These are phyloP conservation scores for Myochromella boudieri DNA, from an alignment of 768 basidiomycete species.

Conservation along the genomic window DNA sequence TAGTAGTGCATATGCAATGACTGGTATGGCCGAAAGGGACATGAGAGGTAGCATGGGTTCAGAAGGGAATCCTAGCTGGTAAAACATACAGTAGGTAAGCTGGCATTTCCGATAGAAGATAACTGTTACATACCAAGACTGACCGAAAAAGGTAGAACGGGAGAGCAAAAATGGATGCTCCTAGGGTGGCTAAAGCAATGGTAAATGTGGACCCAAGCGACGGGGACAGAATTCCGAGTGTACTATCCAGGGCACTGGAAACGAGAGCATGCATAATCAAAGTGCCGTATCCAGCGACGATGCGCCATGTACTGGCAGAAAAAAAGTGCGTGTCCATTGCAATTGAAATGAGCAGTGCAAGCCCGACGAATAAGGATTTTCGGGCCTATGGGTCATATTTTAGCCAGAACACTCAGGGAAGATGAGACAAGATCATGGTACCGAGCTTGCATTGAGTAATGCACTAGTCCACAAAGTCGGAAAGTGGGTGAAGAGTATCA, in stretches of 20 bases:
- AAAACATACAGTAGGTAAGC: conserved; percentile 3
- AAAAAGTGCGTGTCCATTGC: conserved; percentile 52
- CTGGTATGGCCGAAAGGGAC: conserved; percentile 58
- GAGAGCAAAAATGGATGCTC: conserved; percentile 61
- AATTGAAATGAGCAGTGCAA: conserved; percentile 55
- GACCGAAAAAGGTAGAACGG: conserved; percentile 64
- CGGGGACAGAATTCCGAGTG: conserved; percentile 55
- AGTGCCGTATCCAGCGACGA: conserved; percentile 67
- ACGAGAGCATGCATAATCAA: conserved; percentile 57
- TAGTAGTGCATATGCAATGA: conserved; percentile 62
- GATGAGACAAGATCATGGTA: conserved; percentile 23
- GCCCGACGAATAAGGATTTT: conserved; percentile 44
- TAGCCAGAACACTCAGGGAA: not conserved
- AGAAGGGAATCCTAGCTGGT: conserved; percentile 47
- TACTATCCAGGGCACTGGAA: conserved; percentile 63
- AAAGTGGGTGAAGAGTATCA: conserved; percentile 69
- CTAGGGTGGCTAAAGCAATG: conserved; percentile 55
- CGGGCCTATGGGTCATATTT: conserved; percentile 39
- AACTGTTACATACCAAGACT: conserved; percentile 46
- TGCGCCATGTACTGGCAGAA: conserved; percentile 37
- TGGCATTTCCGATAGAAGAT: not conserved
- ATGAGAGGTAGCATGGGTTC: conserved; percentile 55
- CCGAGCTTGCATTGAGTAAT: conserved; percentile 47
- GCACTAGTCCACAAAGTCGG: conserved; percentile 65
- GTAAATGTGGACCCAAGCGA: conserved; percentile 57